Conservation (phyloP, 2,329 filamentous ascomycete species). For the Colletotrichum lupini region DNA sequence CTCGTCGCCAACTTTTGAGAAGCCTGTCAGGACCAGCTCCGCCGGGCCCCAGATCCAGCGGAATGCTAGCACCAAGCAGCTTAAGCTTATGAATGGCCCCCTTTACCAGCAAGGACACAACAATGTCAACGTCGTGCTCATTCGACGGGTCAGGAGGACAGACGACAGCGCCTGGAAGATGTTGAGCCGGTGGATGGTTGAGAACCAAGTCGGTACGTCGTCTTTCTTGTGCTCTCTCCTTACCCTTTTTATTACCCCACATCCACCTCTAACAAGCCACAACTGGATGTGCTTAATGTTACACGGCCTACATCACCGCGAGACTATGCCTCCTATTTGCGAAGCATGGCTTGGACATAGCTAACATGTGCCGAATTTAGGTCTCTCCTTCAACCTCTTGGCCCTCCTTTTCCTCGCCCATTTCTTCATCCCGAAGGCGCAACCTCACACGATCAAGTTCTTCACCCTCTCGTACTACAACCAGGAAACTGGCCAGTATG, state of each 20-base stretch:
- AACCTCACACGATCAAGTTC: conserved; percentile 85
- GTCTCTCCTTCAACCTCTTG: conserved; percentile 86
- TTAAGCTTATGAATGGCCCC: conserved; percentile 62
- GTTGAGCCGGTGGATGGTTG: conserved; percentile 76
- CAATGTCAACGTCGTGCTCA: conserved; percentile 61
- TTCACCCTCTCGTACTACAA: conserved; percentile 89
- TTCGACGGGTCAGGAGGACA: conserved; percentile 69
- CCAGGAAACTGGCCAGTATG: conserved; percentile 74
- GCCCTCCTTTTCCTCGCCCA: conserved; percentile 86
- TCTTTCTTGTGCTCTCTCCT: conserved; percentile 31
- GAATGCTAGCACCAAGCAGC: conserved; percentile 35
- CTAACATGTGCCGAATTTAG: conserved; percentile 50
- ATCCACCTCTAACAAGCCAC: conserved; percentile 7
- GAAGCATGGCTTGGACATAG: neutral
- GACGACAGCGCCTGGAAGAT: conserved; percentile 70
- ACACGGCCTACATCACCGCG: conserved; percentile 5
- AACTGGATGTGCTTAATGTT: conserved; percentile 6
- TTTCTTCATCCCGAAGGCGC: conserved; percentile 82
- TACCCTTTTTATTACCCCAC: neutral
- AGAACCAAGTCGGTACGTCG: conserved; percentile 81
- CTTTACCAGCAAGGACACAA: conserved; percentile 66
- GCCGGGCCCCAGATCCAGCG: conserved; percentile 19
- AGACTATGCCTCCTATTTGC: neutral
- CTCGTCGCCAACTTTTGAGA: conserved; percentile 24
- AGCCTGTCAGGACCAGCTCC: conserved; percentile 9